Base-by-base conservation (phyloP, 2,329 filamentous ascomycete species). In the Microthyrium microscopicum region DNA sequence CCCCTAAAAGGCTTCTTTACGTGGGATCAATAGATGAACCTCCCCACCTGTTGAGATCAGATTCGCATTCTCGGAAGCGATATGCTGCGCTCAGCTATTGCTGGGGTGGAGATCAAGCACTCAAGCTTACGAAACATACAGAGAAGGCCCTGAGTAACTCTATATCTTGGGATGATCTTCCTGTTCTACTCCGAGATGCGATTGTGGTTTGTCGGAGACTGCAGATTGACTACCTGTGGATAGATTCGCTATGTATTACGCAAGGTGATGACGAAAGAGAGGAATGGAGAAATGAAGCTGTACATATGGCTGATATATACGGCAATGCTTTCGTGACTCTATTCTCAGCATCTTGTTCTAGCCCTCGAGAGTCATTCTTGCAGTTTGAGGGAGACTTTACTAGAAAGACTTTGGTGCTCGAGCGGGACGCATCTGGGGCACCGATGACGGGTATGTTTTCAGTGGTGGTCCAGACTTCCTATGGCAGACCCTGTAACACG, bases 161-260 rank as follows among this genome's bases (percentile, higher is more conserved):
- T 5, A 25, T 39, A 17, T 5, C 21, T 6, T 4, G 26, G 11
- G 11, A 27, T 5, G 5, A 22, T 9, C 18, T 37, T 19, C 13
- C 17, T 4, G 5, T 15, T 20, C 33, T 31, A 5, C 19, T 37
- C 20, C 35, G 24, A 12, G 35, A 37, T 21, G 29, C 31, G 9
- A 37, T 37, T n/a, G 13, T 34, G 7, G 31, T 34, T 16, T 24
- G 24, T 8, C 19, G 31, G 17, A 20, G 12, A 4, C 21, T 37
- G 17, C 20, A 25, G 3, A 19, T 37, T 17, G 4, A 26, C n/a
- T 37, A 28, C 22, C 9, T 37, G 9, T 37, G 35, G 35, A 19
- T 37, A 8, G 35, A 37, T 29, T 13, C 31, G 17, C 20, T 37
- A 18, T 37, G 35, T 25, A 37, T 37, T 5, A 35, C 28, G 13